Conservation (phyloP, 2,329 filamentous ascomycete species). For the Alternaria tenuissima region DNA sequence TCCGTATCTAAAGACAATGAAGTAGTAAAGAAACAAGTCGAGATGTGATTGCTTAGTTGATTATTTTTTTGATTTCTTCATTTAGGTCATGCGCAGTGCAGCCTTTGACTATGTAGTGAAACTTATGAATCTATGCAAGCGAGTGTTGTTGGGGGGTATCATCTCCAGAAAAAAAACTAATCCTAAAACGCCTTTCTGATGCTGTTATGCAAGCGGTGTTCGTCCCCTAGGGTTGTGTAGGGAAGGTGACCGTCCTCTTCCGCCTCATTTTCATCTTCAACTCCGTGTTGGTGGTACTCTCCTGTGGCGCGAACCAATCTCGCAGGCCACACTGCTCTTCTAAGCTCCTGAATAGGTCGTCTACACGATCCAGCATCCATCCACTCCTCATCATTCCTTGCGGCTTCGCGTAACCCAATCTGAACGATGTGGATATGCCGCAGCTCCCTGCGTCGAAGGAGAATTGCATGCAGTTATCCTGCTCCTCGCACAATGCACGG, state of each 20-base stretch:
- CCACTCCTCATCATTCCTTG: slow-evolving; percentile 39
- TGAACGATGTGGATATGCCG: slow-evolving; percentile 39
- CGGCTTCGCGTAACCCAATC: slow-evolving; percentile 43
- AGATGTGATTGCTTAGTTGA: background rate
- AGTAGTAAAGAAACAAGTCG: background rate
- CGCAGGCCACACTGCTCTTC: slow-evolving; percentile 44
- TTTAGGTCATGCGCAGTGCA: slow-evolving; percentile 7
- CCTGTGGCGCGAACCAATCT: slow-evolving; percentile 47
- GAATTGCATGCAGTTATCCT: slow-evolving; percentile 46
- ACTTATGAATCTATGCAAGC: slow-evolving; percentile 8
- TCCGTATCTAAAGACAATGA: background rate
- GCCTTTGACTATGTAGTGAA: slow-evolving; percentile 3
- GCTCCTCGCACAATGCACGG: slow-evolving; percentile 44
- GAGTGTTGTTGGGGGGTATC: slow-evolving; percentile 21
- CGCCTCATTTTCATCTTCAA: slow-evolving; percentile 30
- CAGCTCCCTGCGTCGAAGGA: slow-evolving; percentile 46
- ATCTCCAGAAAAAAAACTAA: slow-evolving; percentile 4
- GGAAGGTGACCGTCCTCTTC: slow-evolving; percentile 10
- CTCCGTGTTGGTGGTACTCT: slow-evolving; percentile 21
- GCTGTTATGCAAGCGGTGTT: background rate
- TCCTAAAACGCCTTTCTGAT: slow-evolving; percentile 1
- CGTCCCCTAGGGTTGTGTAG: too few relatives aligned
- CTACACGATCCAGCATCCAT: slow-evolving; percentile 50
- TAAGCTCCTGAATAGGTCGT: slow-evolving; percentile 41
- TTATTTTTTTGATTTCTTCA: background rate